Evolutionary conservation across 192 early-diverging fungal genomes (phyloP).

Genomic region (Spizellomyces punctatus): DNA sequence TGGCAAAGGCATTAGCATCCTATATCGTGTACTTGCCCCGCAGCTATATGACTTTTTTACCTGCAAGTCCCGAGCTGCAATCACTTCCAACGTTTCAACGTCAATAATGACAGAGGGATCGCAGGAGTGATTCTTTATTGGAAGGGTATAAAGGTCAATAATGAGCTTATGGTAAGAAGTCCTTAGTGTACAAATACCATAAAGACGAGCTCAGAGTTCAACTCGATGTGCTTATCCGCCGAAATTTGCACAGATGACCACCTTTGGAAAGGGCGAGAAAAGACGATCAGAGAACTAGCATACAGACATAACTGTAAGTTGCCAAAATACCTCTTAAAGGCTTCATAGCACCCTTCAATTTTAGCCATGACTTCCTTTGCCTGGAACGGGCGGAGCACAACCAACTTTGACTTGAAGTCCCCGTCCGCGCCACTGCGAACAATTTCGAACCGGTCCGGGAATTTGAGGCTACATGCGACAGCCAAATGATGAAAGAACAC

Average conservation of each 20-base stretch:
- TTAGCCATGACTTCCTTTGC: conserved; percentile 27
- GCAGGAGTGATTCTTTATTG: conserved; percentile 44
- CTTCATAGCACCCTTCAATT: conserved; percentile 23
- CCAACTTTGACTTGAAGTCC: conserved; percentile 39
- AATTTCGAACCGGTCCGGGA: conserved; percentile 21
- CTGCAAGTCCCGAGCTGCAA: conserved; percentile 34
- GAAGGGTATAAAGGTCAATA: background rate
- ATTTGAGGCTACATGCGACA: conserved; percentile 4
- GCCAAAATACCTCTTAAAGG: conserved; percentile 14
- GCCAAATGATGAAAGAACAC: too few relatives aligned
- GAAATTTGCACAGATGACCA: conserved; percentile 43
- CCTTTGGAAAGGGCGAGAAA: background rate
- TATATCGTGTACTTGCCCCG: background rate
- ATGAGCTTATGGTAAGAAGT: background rate
- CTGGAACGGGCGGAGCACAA: conserved; percentile 1
- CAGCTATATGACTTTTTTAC: background rate
- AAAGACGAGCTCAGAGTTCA: conserved; percentile 41
- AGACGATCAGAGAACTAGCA: background rate
- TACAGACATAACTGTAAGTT: background rate
- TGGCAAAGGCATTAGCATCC: background rate
- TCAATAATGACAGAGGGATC: conserved; percentile 40
- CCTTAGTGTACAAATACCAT: conserved; percentile 16
- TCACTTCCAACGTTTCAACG: conserved; percentile 15
- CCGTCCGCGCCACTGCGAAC: conserved; percentile 13
- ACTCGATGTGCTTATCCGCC: conserved; percentile 41